These are phyloP conservation scores for Elsinoe perseae DNA, from an alignment of 2,329 filamentous ascomycete genomes.

Conservation along the genomic window DNA sequence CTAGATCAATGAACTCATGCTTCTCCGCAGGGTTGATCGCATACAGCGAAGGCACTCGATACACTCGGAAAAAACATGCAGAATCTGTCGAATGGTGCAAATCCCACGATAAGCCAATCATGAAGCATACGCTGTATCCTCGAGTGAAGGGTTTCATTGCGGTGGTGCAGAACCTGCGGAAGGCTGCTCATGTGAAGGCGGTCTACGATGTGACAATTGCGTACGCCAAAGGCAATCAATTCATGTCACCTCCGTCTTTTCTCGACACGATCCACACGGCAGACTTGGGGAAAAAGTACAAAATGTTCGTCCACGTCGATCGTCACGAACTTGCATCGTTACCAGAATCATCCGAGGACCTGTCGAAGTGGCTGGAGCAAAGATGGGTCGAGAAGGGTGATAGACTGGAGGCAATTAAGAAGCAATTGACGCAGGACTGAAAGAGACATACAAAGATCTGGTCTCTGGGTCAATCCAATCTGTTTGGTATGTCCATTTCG, in stretches of 20 bases:
- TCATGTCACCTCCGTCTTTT: conserved; percentile 30
- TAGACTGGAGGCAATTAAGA: conserved; percentile 24
- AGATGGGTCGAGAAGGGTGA: conserved; percentile 33
- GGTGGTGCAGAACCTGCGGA: conserved; percentile 47
- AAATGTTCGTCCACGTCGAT: conserved; percentile 30
- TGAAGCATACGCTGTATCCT: conserved; percentile 52
- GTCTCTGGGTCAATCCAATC: neutral
- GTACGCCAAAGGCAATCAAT: conserved; percentile 26
- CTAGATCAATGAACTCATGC: neutral
- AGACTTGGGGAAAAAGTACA: conserved; percentile 24
- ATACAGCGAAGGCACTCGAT: conserved; percentile 57
- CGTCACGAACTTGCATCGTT: conserved; percentile 26
- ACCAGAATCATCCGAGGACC: conserved; percentile 25
- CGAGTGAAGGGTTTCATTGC: conserved; percentile 55
- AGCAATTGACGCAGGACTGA: conserved; percentile 10
- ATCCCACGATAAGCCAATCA: conserved; percentile 43
- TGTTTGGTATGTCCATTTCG: neutral
- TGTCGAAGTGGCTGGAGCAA: conserved; percentile 31
- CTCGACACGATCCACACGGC: conserved; percentile 25
- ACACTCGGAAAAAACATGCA: conserved; percentile 46
- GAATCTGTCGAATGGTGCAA: conserved; percentile 48
- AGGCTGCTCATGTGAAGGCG: conserved; percentile 28
- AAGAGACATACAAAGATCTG: neutral
- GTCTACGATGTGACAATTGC: conserved; percentile 36
- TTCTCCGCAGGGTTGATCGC: conserved; percentile 53